Evolutionary conservation across 2,329 filamentous ascomycete species (phyloP).

Genomic region (Cercospora sp.): DNA sequence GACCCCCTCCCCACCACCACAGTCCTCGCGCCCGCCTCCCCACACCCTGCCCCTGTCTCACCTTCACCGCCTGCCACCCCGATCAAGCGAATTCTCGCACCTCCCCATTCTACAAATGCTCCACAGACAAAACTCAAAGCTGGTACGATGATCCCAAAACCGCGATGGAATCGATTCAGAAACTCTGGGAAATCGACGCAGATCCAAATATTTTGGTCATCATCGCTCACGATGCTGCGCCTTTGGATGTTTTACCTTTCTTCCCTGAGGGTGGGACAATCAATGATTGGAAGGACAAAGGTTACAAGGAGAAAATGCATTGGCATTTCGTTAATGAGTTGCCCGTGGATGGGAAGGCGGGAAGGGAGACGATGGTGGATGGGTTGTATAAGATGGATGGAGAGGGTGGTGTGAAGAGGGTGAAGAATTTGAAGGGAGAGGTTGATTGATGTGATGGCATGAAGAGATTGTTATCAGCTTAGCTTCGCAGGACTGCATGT

Average conservation of each 20-base stretch:
- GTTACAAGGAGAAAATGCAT: constrained; percentile 29
- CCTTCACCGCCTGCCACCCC: constrained; percentile 28
- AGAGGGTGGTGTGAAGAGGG: constrained; percentile 9
- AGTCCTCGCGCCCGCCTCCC: constrained; percentile 22
- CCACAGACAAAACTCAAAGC: constrained; percentile 16
- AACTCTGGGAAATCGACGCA: constrained; percentile 29
- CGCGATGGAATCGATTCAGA: constrained; percentile 26
- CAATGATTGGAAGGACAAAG: constrained; percentile 30
- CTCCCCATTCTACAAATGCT: constrained; percentile 26
- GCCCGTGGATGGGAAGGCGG: constrained; percentile 23
- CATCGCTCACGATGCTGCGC: constrained; percentile 31
- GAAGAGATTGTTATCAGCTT: not conserved
- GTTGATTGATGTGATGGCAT: constrained; percentile 1
- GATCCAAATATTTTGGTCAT: constrained; percentile 29
- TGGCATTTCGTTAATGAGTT: constrained; percentile 32
- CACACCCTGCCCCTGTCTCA: constrained; percentile 26
- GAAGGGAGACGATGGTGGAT: constrained; percentile 21
- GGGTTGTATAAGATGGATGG: constrained; percentile 26
- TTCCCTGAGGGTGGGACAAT: constrained; percentile 27
- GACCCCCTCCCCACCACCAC: constrained; percentile 21
- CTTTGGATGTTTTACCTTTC: constrained; percentile 23
- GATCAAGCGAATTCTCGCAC: constrained; percentile 20
- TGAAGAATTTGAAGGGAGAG: constrained; percentile 22
- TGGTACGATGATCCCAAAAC: constrained; percentile 29
- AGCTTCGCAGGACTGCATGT: not conserved